Evolutionary conservation across 129 eudicot genomes (phyloP), one percentile per base, ranked within the genome.

Genomic region (Flaveria bidentis): DNA sequence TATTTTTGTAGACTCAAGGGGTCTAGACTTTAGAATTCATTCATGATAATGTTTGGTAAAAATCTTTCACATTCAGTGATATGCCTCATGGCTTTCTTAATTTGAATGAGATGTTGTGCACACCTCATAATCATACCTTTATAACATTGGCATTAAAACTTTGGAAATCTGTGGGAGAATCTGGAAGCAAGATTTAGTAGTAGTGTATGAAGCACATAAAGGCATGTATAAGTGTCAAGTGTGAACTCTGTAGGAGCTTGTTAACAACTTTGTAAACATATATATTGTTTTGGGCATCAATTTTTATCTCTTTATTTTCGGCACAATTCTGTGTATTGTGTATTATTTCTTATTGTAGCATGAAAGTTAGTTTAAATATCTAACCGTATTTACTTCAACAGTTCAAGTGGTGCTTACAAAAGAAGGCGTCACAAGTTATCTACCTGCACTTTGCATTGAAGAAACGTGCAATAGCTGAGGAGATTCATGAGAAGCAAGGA

Each of bases 391-490:
- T 65, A 46, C 45, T 71, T 67, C 23, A 68, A 84, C 87, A 92
- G 98, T 92, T 92, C 85, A 92, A 90, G 83, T 92, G 98, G 98
- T 81, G 79, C 39, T 75, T 92, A 64, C 66, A 70, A 77, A 92
- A 90, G 93, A 92, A 88, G 83, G 98, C 98, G 16, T 90, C 96
- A 79, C 96, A 92, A 85, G 96, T 92, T 77, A 82, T 92, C 79
- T 90, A 86, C 83, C 80, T 92, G 49, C 98, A 90, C 83, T 73
- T 88, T 49, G 85, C 94, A 71, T 82, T 92, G 80, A 92, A 86
- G 92, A 92, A 88, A 69, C 92, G 94, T 67, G 92, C 92, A 73
- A 74, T 92, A 18, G 81, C 85, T 77, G 96, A 90, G 76, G 98
- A 92, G 78, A 82, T 92, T 71, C 87, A 92, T 50, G 98, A 86